phyloP scores from a whole-genome alignment of 2,329 filamentous ascomycete species.

The Alternaria brassicicola region DNA sequence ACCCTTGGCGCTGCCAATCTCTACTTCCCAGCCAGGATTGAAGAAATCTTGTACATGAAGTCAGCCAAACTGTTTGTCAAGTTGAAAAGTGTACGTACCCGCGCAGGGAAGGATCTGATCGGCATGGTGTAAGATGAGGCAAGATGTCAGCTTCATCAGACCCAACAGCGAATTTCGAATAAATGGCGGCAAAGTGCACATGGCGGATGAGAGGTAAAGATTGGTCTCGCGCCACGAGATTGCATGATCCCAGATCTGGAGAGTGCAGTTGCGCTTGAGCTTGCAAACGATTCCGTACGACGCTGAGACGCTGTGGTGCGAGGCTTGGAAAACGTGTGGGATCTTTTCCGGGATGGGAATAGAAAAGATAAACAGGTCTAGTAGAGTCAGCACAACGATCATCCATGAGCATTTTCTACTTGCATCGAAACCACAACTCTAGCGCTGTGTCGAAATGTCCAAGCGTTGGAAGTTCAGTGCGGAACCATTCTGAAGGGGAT shows the following conservation, averaged over 20 bases:
- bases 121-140: constrained; percentile 58
- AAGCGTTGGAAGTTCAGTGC: constrained; percentile 55
- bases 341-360: constrained; percentile 62
- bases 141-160: constrained; percentile 50
- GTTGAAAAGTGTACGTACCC: constrained; percentile 19
- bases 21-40: constrained; percentile 68
- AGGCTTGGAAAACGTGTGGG: constrained; percentile 67
- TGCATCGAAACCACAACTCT: constrained; percentile 55
- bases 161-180: constrained; percentile 50
- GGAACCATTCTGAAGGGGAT: constrained; percentile 53
- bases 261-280: constrained; percentile 63
- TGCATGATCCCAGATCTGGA: constrained; percentile 69
- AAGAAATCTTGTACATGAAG: constrained; percentile 60
- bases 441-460: constrained; percentile 54
- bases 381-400: constrained; percentile 17
- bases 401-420: not conserved
- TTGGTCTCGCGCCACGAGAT: constrained; percentile 65
- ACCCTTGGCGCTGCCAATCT: constrained; percentile 65
- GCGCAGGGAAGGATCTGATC: constrained; percentile 56
- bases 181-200: constrained; percentile 50
- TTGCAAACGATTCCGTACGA: constrained; percentile 68
- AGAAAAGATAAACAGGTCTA: constrained; percentile 61
- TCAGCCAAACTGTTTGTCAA: not conserved
- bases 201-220: constrained; percentile 49
- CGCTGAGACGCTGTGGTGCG: constrained; percentile 66